Evolutionary conservation across 73 alveolate genomes (phyloP).

Genomic region (Paraurostyla sp.): DNA sequence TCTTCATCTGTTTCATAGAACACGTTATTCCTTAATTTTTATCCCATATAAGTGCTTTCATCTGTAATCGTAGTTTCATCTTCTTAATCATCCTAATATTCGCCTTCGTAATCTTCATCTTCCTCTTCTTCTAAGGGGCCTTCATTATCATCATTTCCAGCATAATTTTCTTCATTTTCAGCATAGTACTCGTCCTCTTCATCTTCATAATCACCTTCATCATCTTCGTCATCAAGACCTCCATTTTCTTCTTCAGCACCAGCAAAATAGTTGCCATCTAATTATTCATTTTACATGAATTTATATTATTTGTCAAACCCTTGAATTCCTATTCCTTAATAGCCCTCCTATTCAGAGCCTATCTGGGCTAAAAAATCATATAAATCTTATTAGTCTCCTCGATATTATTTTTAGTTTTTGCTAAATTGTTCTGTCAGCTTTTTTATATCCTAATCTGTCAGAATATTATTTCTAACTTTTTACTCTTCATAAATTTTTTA

Average conservation of each 20-base stretch:
- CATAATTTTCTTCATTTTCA: conserved; percentile 23
- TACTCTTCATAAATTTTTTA: background rate
- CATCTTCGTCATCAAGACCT: conserved; percentile 23
- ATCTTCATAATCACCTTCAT: conserved; percentile 38
- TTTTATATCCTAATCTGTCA: background rate
- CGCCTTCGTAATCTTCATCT: conserved; percentile 13
- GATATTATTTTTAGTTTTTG: background rate
- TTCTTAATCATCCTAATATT: background rate
- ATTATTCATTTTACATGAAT: background rate
- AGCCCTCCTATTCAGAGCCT: too few relatives aligned
- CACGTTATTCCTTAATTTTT: background rate
- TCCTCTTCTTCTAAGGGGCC: conserved; percentile 29
- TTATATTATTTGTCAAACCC: too few relatives aligned
- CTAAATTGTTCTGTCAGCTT: background rate
- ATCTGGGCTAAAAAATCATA: too few relatives aligned
- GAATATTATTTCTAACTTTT: background rate
- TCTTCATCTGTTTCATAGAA: conserved; percentile 47
- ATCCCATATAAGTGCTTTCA: background rate
- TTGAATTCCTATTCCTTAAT: too few relatives aligned
- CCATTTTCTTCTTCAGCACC: background rate
- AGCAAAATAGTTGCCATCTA: background rate
- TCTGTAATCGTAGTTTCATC: background rate
- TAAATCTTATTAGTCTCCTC: too few relatives aligned
- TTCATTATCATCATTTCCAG: conserved; percentile 27
- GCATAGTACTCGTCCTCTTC: conserved; percentile 42